Evolutionary conservation across 176 grass and related monocot genomes (phyloP).

Genomic region (Dendrocalamus sinicus): DNA sequence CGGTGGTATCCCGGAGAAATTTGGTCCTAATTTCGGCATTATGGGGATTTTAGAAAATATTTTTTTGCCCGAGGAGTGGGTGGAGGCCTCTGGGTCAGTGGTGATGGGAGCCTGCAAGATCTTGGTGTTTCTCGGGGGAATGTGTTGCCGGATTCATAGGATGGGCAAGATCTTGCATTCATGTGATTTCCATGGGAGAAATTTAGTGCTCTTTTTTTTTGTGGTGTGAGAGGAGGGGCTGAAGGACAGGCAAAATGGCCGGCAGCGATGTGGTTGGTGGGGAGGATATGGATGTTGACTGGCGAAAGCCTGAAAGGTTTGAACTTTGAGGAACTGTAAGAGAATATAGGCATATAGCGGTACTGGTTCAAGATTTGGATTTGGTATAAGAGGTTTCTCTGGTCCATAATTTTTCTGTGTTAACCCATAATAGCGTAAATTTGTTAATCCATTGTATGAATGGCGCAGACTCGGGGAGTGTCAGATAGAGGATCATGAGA

Average conservation of each 20-base stretch:
- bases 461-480: neutral
- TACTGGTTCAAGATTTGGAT: neutral
- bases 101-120: neutral
- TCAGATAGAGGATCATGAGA: neutral
- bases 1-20: neutral
- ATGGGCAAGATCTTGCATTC: neutral
- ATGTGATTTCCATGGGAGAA: neutral
- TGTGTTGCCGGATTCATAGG: neutral
- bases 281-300: neutral
- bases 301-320: neutral
- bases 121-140: neutral
- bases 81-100: neutral
- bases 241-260: neutral
- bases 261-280: neutral
- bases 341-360: neutral
- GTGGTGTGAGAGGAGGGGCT: neutral
- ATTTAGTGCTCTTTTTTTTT: neutral
- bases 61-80: neutral
- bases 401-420: constrained; percentile 4
- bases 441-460: neutral
- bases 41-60: neutral
- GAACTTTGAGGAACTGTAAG: neutral
- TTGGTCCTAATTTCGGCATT: neutral
- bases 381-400: neutral
- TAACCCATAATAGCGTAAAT: neutral